Evolutionary conservation across 345 rosid species (phyloP).

Genomic region (Passiflora organensis): DNA sequence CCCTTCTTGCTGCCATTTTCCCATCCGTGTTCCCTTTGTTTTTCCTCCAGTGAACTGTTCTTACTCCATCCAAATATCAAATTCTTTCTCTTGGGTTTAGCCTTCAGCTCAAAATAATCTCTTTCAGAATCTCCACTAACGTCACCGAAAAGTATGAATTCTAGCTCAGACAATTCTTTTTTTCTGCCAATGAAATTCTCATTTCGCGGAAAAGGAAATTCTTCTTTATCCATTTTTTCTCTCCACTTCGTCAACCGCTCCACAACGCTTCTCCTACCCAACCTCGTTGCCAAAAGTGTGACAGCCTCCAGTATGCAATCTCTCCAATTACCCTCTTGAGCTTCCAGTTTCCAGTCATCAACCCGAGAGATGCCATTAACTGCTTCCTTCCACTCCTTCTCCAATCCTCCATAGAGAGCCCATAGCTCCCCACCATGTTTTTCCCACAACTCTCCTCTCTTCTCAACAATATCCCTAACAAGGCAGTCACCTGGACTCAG

Average conservation of each 20-base stretch:
- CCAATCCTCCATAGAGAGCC: constrained; percentile 77
- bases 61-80: constrained; percentile 69
- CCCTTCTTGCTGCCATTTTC: constrained; percentile 52
- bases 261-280: constrained; percentile 88
- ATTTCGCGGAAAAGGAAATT: constrained; percentile 79
- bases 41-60: constrained; percentile 42
- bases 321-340: constrained; percentile 89
- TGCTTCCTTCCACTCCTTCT: constrained; percentile 94
- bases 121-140: constrained; percentile 64
- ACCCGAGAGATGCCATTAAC: constrained; percentile 57
- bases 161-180: constrained; percentile 83
- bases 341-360: constrained; percentile 91
- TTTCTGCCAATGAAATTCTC: constrained; percentile 80
- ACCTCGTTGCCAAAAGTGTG: constrained; percentile 58
- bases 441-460: constrained; percentile 93
- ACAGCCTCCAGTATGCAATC: constrained; percentile 75
- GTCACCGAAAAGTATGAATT: constrained; percentile 84
- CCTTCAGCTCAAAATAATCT: constrained; percentile 81
- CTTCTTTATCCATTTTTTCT: constrained; percentile 76
- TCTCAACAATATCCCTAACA: constrained; percentile 90
- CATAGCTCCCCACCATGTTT: constrained; percentile 85
- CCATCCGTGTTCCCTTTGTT: constrained; percentile 25
- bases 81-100: constrained; percentile 71
- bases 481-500: constrained; percentile 75
- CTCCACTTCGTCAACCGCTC: constrained; percentile 80